Base-by-base conservation (phyloP, 495 filamentous ascomycete species). In the Friedmanniomyces endolithicus region DNA sequence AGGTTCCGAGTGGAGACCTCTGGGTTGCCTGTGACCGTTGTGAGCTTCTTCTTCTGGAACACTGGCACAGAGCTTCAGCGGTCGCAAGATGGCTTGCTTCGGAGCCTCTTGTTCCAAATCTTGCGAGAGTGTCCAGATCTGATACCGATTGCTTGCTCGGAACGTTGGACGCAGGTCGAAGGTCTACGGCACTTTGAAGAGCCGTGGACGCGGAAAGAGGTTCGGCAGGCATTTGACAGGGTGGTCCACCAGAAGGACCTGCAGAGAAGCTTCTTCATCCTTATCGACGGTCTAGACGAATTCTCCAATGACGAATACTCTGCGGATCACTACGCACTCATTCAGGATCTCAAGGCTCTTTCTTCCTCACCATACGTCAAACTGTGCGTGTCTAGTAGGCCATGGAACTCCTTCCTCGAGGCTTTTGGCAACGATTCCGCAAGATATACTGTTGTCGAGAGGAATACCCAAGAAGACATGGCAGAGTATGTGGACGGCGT, bases 1-100 rank as follows among this genome's bases (percentile, higher is more conserved):
- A 31, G 27, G 9, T 31, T 31, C 27, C 4, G 27, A 3, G 27
- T 31, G 3, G 27, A 31, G 11, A n/a, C 0, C 17, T 2, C 12
- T 61, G 58, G 58, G 53, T 40, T 2, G 52, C 9, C 17, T 9
- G 20, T 11, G n/a, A 50, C 8, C 17, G 8, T 50, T 7, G 50
- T 44, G 1, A 43, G 22, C n/a, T 46, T 4, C 23, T 76, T 70
- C 57, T 71, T 75, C 58, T 75, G 72, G 62, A 64, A 68, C 49
- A 59, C 63, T 6, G 74, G 73, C 1, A 68, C 56, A 8, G 46
- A 34, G 12, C 58, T 72, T 20, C 73, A 76, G 40, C 74, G 68
- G 45, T 69, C 70, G 0, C 66, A 70, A 53, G 56, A 67, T 37
- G 74, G 74, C 1, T 63, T 75, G 11, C 48, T 74, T 1, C 60